Conservation (phyloP, 306 rosid genomes). For the Lathyrus tuberosus region DNA sequence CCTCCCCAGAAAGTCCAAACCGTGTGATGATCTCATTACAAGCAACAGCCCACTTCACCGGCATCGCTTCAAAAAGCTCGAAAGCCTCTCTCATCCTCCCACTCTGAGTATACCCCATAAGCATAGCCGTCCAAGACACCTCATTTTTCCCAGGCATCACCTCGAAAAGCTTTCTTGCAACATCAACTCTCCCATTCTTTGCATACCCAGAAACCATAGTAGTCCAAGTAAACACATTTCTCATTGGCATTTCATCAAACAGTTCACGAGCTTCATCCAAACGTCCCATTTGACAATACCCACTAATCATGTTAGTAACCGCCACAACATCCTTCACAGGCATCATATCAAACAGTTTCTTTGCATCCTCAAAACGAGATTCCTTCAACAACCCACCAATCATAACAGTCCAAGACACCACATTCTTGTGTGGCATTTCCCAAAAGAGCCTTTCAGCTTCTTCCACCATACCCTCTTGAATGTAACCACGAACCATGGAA, state of each 20-base stretch:
- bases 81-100: slow-evolving; percentile 61
- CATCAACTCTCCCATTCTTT: slow-evolving; percentile 50
- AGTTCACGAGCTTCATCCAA: slow-evolving; percentile 53
- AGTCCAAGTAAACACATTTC: slow-evolving; percentile 65
- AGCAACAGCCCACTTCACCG: slow-evolving; percentile 43
- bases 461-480: slow-evolving; percentile 37
- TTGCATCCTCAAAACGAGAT: slow-evolving; percentile 53
- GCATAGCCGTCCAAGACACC: slow-evolving; percentile 66
- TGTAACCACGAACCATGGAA: slow-evolving; percentile 58
- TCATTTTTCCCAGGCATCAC: slow-evolving; percentile 62
- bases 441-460: slow-evolving; percentile 55
- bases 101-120: slow-evolving; percentile 54
- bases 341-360: slow-evolving; percentile 53
- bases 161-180: slow-evolving; percentile 63
- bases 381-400: slow-evolving; percentile 57
- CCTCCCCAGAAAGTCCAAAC: slow-evolving; percentile 47
- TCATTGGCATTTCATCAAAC: slow-evolving; percentile 52
- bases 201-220: slow-evolving; percentile 61
- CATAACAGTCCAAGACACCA: slow-evolving; percentile 63
- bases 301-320: slow-evolving; percentile 57
- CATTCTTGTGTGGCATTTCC: slow-evolving; percentile 56
- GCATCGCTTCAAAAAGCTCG: slow-evolving; percentile 57
- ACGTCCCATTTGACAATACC: slow-evolving; percentile 53
- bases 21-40: slow-evolving; percentile 59
- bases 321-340: slow-evolving; percentile 58